phyloP scores from a whole-genome alignment of 164 flowering plant genomes.

The Liriodendron chinense region DNA sequence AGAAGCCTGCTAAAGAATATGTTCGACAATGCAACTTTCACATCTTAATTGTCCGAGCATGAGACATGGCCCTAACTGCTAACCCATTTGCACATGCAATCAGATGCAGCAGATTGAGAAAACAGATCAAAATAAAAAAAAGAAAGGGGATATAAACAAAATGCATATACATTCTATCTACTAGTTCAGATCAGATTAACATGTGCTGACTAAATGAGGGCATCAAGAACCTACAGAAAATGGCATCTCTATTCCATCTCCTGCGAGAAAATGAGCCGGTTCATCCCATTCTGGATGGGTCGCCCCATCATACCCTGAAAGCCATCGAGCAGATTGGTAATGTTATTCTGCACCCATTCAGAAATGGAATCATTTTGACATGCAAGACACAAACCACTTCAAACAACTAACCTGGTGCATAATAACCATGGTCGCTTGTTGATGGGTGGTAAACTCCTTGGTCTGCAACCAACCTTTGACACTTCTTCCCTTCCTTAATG shows the following conservation, averaged over 20 bases:
- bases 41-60: not conserved
- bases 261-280: slow-evolving; percentile 5
- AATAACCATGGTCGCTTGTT: slow-evolving; percentile 35
- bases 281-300: slow-evolving; percentile 13
- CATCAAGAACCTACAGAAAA: slow-evolving; percentile 19
- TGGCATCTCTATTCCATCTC: slow-evolving; percentile 13
- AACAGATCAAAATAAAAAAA: not conserved
- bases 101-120: not conserved
- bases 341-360: not conserved
- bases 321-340: not conserved
- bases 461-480: slow-evolving; percentile 14
- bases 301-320: slow-evolving; percentile 18
- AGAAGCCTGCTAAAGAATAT: not conserved
- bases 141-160: not conserved
- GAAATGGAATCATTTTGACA: not conserved
- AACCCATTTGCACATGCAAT: not conserved
- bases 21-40: not conserved
- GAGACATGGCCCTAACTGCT: not conserved
- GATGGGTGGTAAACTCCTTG: slow-evolving; percentile 28
- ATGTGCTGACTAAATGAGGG: not conserved
- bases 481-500: slow-evolving; percentile 24
- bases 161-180: no score
- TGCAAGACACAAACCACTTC: not conserved
- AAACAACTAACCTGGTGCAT: slow-evolving; percentile 36
- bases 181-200: not conserved